Base-by-base conservation (phyloP, 2,329 filamentous ascomycete species). In the Hypoxylon sp. region DNA sequence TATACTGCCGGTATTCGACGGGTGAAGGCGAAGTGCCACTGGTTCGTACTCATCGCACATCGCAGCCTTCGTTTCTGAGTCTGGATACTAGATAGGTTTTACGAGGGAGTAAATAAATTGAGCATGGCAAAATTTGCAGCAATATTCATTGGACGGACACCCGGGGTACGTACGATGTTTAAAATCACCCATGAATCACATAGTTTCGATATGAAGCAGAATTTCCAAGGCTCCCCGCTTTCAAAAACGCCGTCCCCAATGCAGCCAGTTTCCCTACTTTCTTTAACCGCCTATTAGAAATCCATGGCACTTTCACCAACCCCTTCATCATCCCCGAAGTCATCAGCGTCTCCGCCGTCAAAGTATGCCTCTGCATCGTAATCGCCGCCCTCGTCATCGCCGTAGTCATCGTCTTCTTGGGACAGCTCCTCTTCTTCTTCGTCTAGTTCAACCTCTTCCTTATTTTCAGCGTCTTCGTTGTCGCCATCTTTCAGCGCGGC, bases 361-460 rank as follows among this genome's bases (percentile, higher is more conserved):
- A 89, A 89, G 78, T 89, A 89, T 8, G 82, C 82, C 73, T 89
- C 87, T 2, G 87, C 87, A 48, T 89, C 85, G 74, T 89, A 89
- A 67, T 89, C 87, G 6, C 87, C 87, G 1, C 85, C 87, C 64
- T 88, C 86, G 61, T 89, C 87, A 52, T 89, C 81, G 35, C 77
- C 79, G 7, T 79, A 83, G 54, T 87, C 85, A 21, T 87, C 85
- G 29, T 86, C 85, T 27, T 80, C 80, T 46, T 82, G 79, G 4
- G 80, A 78, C 53, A 77, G 71, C 65, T 78, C 77, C 44, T 79
- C 83, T 35, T 85, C 85, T 17, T 83, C 79, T 6, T 85, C 85
- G 1, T 85, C 82, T 48, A 80, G 27, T 17, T 80, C 78, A 7
- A 75, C 75, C 2, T 81, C 67, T 17, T 69, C 69, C 37, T 56